Conservation (phyloP, 225 moss, liverwort and hornwort species). For the Ulota crispa region DNA sequence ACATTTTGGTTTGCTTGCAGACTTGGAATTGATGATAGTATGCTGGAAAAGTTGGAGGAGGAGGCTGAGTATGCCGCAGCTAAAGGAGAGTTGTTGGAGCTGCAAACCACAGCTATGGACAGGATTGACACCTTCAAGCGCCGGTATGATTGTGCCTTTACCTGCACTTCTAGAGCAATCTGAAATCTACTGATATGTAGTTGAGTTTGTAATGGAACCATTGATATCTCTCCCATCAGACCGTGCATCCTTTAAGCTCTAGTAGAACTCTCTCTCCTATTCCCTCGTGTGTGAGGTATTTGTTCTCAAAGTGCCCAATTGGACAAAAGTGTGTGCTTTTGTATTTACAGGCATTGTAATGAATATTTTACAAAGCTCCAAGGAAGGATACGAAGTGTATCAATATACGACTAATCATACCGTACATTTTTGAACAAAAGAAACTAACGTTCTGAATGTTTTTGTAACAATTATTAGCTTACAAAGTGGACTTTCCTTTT, state of each 20-base stretch:
- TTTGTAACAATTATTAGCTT: background rate
- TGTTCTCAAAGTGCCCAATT: background rate
- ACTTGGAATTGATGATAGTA: constrained; percentile 71
- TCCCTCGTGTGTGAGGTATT: background rate
- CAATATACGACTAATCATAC: background rate
- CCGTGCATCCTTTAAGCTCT: background rate
- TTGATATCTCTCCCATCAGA: background rate
- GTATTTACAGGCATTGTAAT: background rate
- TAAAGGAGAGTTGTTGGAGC: constrained; percentile 79
- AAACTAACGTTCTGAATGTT: background rate
- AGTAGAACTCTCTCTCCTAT: background rate
- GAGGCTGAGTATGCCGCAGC: constrained; percentile 78
- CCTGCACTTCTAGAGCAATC: background rate
- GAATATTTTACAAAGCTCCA: background rate
- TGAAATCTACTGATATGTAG: background rate
- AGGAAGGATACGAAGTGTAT: background rate
- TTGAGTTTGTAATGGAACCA: background rate
- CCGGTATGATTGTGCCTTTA: constrained; percentile 41
- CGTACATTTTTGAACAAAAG: background rate
- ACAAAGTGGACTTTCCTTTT: background rate
- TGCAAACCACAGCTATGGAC: constrained; percentile 65
- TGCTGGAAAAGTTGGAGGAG: constrained; percentile 79
- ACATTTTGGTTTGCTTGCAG: constrained; percentile 34
- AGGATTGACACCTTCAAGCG: constrained; percentile 92
- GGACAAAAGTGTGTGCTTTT: background rate